These are phyloP conservation scores for Graphium sp. DNA, from an alignment of 2,329 filamentous ascomycete genomes.

Conservation along the genomic window DNA sequence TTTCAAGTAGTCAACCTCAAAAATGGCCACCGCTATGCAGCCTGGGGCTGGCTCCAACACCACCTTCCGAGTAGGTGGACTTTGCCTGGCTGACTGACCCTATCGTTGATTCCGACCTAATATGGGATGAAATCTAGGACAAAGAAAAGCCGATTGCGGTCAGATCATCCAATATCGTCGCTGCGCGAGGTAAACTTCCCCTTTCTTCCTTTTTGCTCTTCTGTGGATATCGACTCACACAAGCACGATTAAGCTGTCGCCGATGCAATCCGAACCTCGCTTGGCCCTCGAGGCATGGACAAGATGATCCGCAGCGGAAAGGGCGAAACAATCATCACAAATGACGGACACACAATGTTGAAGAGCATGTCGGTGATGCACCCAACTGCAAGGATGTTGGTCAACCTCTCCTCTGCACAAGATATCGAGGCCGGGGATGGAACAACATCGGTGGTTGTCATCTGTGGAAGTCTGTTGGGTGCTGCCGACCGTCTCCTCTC, in stretches of 20 bases:
- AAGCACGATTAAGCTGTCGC: slow-evolving; percentile 53
- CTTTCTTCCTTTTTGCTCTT: neutral
- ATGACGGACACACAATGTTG: slow-evolving; percentile 98
- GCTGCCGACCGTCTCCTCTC: slow-evolving; percentile 79
- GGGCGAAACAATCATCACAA: slow-evolving; percentile 97
- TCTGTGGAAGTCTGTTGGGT: slow-evolving; percentile 85
- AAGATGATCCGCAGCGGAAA: slow-evolving; percentile 98
- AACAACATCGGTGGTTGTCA: slow-evolving; percentile 95
- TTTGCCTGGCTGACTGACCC: slow-evolving; percentile 6
- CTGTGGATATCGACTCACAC: neutral
- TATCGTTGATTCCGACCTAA: neutral
- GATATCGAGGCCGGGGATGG: slow-evolving; percentile 98
- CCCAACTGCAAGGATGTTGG: slow-evolving; percentile 98
- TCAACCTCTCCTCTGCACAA: slow-evolving; percentile 90
- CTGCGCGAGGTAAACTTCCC: slow-evolving; percentile 58
- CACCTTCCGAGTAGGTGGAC: slow-evolving; percentile 35
- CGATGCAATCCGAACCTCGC: slow-evolving; percentile 91
- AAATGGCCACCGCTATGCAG: slow-evolving; percentile 6
- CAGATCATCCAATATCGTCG: slow-evolving; percentile 89
- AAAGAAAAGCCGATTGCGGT: slow-evolving; percentile 99
- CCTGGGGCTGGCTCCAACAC: slow-evolving; percentile 27
- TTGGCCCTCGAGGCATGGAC: slow-evolving; percentile 95
- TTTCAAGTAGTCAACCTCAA: neutral
- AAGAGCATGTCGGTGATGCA: slow-evolving; percentile 99
- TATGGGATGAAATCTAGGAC: slow-evolving; percentile 25